Evolutionary conservation across 2,329 filamentous ascomycete genomes (phyloP).

Genomic region (Fusarium equiseti): DNA sequence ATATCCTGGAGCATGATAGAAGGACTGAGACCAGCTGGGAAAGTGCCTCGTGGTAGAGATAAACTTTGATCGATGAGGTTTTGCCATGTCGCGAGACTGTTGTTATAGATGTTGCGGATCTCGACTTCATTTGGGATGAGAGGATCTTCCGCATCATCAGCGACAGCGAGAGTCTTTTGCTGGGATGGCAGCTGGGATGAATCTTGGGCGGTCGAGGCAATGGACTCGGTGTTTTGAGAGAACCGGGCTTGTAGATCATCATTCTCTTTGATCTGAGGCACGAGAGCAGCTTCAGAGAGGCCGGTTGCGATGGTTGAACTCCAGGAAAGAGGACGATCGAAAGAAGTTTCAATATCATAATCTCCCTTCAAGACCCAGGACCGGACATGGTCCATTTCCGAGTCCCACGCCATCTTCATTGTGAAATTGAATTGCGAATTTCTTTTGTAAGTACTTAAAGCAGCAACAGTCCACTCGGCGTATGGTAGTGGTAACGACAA

Average conservation of each 20-base stretch:
- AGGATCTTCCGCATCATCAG: conserved; percentile 39
- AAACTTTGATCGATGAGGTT: conserved; percentile 36
- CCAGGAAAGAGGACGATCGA: conserved; percentile 42
- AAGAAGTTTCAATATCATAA: conserved; percentile 37
- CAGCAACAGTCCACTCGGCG: background rate
- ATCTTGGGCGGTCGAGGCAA: conserved; percentile 25
- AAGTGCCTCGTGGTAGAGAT: conserved; percentile 36
- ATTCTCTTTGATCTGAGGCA: conserved; percentile 30
- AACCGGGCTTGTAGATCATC: conserved; percentile 13
- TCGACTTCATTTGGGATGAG: conserved; percentile 40
- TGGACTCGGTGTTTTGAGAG: conserved; percentile 23
- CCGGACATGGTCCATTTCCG: conserved; percentile 47
- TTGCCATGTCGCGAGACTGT: conserved; percentile 42
- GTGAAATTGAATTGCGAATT: background rate
- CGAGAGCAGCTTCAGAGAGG: conserved; percentile 41
- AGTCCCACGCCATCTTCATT: conserved; percentile 49
- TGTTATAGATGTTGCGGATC: conserved; percentile 40
- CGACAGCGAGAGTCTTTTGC: conserved; percentile 28
- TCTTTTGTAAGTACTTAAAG: conserved; percentile 16
- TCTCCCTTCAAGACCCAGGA: conserved; percentile 46
- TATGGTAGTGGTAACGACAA: background rate
- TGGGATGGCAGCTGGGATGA: conserved; percentile 20
- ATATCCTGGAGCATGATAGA: conserved; percentile 46
- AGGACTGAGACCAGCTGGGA: conserved; percentile 41
- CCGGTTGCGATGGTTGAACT: conserved; percentile 45